Conservation (phyloP, 208 protist species). For the Acanthamoeba lenticulata region DNA sequence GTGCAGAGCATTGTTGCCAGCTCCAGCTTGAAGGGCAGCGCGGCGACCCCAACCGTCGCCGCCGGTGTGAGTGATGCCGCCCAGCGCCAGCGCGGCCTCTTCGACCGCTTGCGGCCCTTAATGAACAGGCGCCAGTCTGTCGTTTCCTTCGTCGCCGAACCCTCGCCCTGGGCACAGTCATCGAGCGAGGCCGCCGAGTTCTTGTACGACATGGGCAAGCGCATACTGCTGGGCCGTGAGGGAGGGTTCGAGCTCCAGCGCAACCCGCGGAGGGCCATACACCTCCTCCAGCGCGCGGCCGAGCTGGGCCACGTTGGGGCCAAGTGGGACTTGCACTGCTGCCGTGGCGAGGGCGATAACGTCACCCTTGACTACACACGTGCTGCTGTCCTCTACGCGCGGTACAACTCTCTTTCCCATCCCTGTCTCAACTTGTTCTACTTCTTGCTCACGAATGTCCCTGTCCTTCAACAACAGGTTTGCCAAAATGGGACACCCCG, state of each 20-base stretch:
- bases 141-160: too few species aligned
- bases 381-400: neutral
- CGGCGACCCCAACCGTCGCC: neutral
- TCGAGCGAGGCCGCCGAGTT: conserved; percentile 62
- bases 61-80: too few species aligned
- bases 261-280: neutral
- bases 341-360: conserved; percentile 41
- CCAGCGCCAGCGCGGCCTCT: too few species aligned
- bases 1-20: neutral
- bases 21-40: neutral
- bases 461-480: conserved; percentile 2
- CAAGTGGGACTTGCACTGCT: conserved; percentile 61
- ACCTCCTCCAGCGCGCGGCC: conserved; percentile 40
- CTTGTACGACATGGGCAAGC: conserved; percentile 61
- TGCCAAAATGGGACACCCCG: conserved; percentile 57
- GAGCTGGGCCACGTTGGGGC: conserved; percentile 31
- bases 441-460: neutral
- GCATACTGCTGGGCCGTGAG: conserved; percentile 51
- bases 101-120: too few species aligned
- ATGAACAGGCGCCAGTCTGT: too few species aligned
- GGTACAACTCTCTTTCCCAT: neutral
- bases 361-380: conserved; percentile 1
- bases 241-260: neutral
- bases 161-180: too few species aligned
- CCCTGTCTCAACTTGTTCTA: neutral